phyloP scores from a whole-genome alignment of 306 rosid genomes.

The Begonia loranthoides region DNA sequence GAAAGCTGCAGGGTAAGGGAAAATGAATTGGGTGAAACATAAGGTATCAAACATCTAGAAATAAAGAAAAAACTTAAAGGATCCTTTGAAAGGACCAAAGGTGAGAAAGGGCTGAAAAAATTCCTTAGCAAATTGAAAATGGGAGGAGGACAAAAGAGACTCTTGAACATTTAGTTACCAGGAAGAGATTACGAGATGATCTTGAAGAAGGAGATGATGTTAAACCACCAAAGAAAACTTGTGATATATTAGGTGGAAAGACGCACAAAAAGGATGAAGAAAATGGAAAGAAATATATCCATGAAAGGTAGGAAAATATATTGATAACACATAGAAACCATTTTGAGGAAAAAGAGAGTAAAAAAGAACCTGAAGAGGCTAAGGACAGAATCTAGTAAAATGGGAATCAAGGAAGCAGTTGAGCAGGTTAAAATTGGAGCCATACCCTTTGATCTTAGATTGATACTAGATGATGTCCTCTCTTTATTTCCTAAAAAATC shows the following conservation, averaged over 20 bases:
- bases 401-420: slow-evolving; percentile 16
- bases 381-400: slow-evolving; percentile 14
- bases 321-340: slow-evolving; percentile 9
- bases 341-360: slow-evolving; percentile 14
- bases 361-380: slow-evolving; percentile 9
- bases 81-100: slow-evolving; percentile 23
- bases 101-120: slow-evolving; percentile 15
- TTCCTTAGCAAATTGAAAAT: no score
- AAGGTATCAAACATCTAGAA: slow-evolving; percentile 19
- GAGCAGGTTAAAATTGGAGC: slow-evolving; percentile 17
- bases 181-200: slow-evolving; percentile 20
- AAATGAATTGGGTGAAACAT: slow-evolving; percentile 16
- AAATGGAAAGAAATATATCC: slow-evolving; percentile 7
- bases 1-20: slow-evolving; percentile 15
- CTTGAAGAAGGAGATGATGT: slow-evolving; percentile 26
- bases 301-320: slow-evolving; percentile 15
- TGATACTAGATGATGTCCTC: no score
- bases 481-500: no score
- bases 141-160: slow-evolving; percentile 4
- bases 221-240: slow-evolving; percentile 15
- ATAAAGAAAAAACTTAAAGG: slow-evolving; percentile 17
- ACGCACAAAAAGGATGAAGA: slow-evolving; percentile 6
- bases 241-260: slow-evolving; percentile 11
- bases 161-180: slow-evolving; percentile 27
- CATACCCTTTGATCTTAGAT: no score